These are phyloP conservation scores for Elaphomyces granulatus DNA, from an alignment of 495 filamentous ascomycete genomes.

Conservation along the genomic window DNA sequence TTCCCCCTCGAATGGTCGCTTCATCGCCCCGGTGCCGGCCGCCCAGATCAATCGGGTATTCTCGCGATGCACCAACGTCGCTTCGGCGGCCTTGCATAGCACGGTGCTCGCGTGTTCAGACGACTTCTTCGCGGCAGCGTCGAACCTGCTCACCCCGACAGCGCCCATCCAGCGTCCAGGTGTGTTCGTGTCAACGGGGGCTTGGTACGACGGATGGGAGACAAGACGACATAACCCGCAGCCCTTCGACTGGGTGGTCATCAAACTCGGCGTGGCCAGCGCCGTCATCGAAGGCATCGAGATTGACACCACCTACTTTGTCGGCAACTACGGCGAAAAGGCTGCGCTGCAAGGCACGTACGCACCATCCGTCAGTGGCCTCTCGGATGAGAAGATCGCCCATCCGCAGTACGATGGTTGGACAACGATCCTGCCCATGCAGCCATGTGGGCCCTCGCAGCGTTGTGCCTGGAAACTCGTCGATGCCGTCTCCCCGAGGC, in stretches of 20 bases:
- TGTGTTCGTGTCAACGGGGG: slow-evolving; percentile 71
- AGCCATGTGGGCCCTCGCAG: slow-evolving; percentile 61
- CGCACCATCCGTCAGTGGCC: slow-evolving; percentile 32
- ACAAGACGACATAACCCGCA: slow-evolving; percentile 72
- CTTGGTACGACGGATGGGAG: slow-evolving; percentile 96
- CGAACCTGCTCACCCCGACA: slow-evolving; percentile 62
- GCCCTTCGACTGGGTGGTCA: slow-evolving; percentile 72
- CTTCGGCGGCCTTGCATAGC: slow-evolving; percentile 59
- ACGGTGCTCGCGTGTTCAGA: slow-evolving; percentile 65
- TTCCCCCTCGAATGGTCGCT: background rate
- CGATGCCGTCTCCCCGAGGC: slow-evolving; percentile 36
- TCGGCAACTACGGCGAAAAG: slow-evolving; percentile 74
- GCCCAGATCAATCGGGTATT: slow-evolving; percentile 60
- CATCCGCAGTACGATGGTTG: slow-evolving; percentile 46
- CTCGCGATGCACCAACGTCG: slow-evolving; percentile 47
- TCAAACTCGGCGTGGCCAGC: slow-evolving; percentile 64
- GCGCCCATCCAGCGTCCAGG: slow-evolving; percentile 64
- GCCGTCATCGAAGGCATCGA: slow-evolving; percentile 68
- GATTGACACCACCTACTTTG: slow-evolving; percentile 76
- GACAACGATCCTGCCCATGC: slow-evolving; percentile 55
- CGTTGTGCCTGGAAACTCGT: slow-evolving; percentile 67
- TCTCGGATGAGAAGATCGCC: slow-evolving; percentile 44
- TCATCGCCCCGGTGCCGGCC: slow-evolving; percentile 26
- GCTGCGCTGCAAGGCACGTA: slow-evolving; percentile 72
- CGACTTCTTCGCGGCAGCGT: slow-evolving; percentile 77